A percentile compares a stretch with the other conserved stretches of the same genome.
phyloP scores from a whole-genome alignment of 148 eudicot genomes.

The Vaccinium myrtillus region DNA sequence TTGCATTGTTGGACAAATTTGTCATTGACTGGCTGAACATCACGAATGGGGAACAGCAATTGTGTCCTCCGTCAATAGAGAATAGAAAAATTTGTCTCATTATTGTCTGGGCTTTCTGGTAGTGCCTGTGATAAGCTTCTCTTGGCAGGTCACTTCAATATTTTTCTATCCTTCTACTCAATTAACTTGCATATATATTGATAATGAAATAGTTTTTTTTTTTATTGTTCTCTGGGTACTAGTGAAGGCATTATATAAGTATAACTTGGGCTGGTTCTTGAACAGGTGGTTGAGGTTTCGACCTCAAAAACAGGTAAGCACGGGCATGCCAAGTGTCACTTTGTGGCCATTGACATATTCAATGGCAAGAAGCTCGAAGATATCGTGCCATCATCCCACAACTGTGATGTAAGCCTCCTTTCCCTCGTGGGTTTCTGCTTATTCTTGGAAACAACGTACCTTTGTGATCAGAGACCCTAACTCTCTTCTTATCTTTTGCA shows the following conservation, averaged over 20 bases:
- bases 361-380: conserved; percentile 51
- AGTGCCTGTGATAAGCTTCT: not conserved
- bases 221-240: not conserved
- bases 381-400: conserved; percentile 59
- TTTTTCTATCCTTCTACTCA: not conserved
- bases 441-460: not conserved
- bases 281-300: conserved; percentile 58
- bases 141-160: not conserved
- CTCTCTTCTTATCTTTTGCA: conserved; percentile 14
- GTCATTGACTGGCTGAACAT: too few relatives aligned
- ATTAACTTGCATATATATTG: not conserved
- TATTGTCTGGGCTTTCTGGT: not conserved
- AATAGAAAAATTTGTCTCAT: too few relatives aligned
- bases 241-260: not conserved
- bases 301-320: conserved; percentile 62
- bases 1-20: too few relatives aligned
- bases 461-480: not conserved
- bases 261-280: not conserved
- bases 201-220: not conserved
- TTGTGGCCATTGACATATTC: conserved; percentile 53
- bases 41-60: too few relatives aligned
- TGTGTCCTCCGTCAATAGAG: too few relatives aligned
- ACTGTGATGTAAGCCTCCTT: conserved; percentile 40
- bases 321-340: conserved; percentile 62
- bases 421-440: not conserved